Evolutionary conservation across 768 basidiomycete genomes (phyloP).

Genomic region (Naematelia aurantialba): DNA sequence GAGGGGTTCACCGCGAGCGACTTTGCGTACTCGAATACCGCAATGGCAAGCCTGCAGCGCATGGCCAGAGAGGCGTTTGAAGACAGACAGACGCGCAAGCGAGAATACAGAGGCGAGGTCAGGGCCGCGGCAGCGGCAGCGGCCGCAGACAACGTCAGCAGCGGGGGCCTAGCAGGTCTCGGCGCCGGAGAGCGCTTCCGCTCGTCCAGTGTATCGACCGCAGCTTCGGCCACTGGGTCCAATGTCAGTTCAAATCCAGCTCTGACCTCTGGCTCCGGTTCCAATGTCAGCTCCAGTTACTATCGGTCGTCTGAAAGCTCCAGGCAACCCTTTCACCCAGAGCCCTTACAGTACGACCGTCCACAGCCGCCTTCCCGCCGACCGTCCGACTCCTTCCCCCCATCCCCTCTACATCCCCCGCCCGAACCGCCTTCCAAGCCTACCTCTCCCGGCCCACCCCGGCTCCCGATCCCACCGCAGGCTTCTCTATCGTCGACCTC

Average conservation of each 20-base stretch:
- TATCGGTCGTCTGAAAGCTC: neutral
- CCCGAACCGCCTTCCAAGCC: neutral
- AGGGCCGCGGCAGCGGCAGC: neutral
- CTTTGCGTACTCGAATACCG: conserved; percentile 71
- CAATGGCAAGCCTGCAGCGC: conserved; percentile 20
- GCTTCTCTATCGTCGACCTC: neutral
- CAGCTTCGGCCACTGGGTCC: neutral
- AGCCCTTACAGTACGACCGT: neutral
- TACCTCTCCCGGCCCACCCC: neutral
- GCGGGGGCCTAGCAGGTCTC: neutral
- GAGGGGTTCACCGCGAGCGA: conserved; percentile 88
- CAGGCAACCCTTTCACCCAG: neutral
- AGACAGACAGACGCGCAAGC: conserved; percentile 15
- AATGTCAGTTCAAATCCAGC: neutral
- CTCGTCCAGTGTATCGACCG: neutral
- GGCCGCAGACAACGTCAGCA: neutral
- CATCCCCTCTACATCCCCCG: neutral
- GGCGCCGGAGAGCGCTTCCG: neutral
- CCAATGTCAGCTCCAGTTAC: neutral
- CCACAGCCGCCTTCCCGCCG: neutral
- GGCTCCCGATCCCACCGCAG: neutral
- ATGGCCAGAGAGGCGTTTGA: conserved; percentile 30
- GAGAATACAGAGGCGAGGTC: conserved; percentile 3
- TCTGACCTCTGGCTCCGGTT: neutral
- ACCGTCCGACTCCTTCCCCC: neutral